Base-by-base conservation (phyloP, 2,329 filamentous ascomycete species). In the Leptosphaerulina australis region DNA sequence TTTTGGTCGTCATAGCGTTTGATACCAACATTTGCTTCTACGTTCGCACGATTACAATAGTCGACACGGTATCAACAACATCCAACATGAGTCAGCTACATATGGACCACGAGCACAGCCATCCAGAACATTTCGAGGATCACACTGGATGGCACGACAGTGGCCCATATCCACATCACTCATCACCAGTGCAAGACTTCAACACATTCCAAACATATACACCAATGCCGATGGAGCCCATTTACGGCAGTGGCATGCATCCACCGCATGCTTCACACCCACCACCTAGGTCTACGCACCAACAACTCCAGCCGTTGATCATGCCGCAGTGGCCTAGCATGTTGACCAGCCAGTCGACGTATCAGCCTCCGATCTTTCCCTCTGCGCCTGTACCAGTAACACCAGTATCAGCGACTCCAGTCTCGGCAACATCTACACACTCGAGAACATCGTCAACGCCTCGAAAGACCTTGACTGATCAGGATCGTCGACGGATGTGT, bases 401-500 rank as follows among this genome's bases (percentile, higher is more conserved):
- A 14, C 69, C 71, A 14, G 70, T 69, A 44, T 70, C 70, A 10
- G 67, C 72, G 17, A 73, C 71, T 20, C 73, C 72, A 39, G 70
- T 74, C 29, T 74, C 72, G 14, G 71, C 72, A 40, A 67, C 70
- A 12, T 73, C 71, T 8, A 73, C 71, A 9, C 64, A 67, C 21
- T 72, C 71, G 15, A 68, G 68, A 64, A 78, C 68, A 56, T 78
- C 63, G 53, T 76, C 87, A 37, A 89, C 88, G 37, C 88, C 90
- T 3, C 82, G 91, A 62, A 91, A 91, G 74, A 97, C 93, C 1
- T 79, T 99, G 62, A 97, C 91, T 6, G 90, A 96, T 67, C 87
- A 90, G 50, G 92, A 97, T 71, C 88, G 94, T 58, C 84, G 91
- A 59, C 83, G 85, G 34, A 99, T 99, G 92, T 99, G 94, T 73